phyloP scores from a whole-genome alignment of 2,329 filamentous ascomycete species.

The Ophiocordyceps camponoti-saundersi region DNA sequence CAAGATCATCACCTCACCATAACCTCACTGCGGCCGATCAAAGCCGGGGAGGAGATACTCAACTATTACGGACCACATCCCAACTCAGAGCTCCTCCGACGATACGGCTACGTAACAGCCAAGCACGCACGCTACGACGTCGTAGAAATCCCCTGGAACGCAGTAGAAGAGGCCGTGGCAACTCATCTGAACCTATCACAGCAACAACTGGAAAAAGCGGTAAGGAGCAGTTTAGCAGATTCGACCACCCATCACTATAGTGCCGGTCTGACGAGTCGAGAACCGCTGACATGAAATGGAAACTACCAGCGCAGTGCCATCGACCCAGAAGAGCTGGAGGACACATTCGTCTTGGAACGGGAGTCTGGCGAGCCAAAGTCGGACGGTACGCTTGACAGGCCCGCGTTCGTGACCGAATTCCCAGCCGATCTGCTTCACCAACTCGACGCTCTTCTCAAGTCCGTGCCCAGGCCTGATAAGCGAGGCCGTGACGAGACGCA shows the following conservation, averaged over 20 bases:
- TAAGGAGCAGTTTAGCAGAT: slow-evolving; percentile 10
- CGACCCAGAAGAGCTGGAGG: slow-evolving; percentile 53
- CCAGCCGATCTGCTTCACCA: slow-evolving; percentile 35
- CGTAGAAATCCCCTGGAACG: slow-evolving; percentile 52
- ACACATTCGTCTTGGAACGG: slow-evolving; percentile 53
- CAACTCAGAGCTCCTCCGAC: slow-evolving; percentile 62
- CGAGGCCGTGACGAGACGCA: slow-evolving; percentile 29
- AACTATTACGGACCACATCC: slow-evolving; percentile 83
- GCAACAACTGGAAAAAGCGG: slow-evolving; percentile 22
- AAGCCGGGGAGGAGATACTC: slow-evolving; percentile 57
- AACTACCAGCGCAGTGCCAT: slow-evolving; percentile 21
- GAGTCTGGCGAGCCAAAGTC: slow-evolving; percentile 32
- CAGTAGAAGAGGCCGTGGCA: slow-evolving; percentile 31
- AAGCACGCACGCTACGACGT: slow-evolving; percentile 69
- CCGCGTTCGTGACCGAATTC: slow-evolving; percentile 21
- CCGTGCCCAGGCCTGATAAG: slow-evolving; percentile 32
- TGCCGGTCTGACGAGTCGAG: too few species aligned
- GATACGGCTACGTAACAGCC: slow-evolving; percentile 75
- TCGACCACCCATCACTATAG: background rate
- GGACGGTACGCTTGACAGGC: slow-evolving; percentile 24
- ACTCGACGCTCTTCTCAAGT: slow-evolving; percentile 31
- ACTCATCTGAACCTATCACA: slow-evolving; percentile 19
- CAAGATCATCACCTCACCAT: slow-evolving; percentile 45
- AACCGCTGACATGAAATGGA: too few species aligned
- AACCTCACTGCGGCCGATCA: slow-evolving; percentile 51